Evolutionary conservation across 331 rosid genomes (phyloP), one percentile per base, ranked within the genome.

Genomic region (Quercus phellos): DNA sequence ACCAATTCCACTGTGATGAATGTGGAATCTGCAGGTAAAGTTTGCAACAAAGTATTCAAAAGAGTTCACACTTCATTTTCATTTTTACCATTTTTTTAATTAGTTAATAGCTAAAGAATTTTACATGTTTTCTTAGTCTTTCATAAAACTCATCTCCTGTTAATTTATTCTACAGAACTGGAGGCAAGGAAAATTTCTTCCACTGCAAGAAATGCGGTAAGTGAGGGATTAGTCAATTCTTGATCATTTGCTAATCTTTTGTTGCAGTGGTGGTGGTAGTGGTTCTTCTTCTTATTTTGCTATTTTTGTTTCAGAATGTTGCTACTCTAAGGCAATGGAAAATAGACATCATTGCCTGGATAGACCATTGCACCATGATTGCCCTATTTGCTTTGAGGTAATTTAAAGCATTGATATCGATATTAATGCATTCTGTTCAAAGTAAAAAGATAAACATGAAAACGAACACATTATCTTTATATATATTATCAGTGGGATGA

Each of bases 11-110:
- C 67, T 94, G 98, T 74, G 89, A 89, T 10, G 92, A 89, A 87
- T 94, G 97, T 78, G 98, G 97, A 55, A 94, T 94, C 76, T 94
- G 97, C 93, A 91, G 98, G 98, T 94, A 74, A 79, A 82, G 73
- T 3, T 11, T 11, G 53, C 17, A 46, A 46, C 53, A 46, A 11
- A 46, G 4, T 12, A 43, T 43, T 43, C 51, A 43, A 43, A 43
- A 43, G 14, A 46, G 53, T 35, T 50, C 27, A 12, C 8, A n/a
- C 1, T 0, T 42, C 35, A n/a, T 35, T 3, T 74, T 55, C 42
- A 55, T 17, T 34, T 34, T 68, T 54, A 55, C 53, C 14, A 42
- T 11, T 69, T 9, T 38, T 1, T 42, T 11, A n/a, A 21, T 38
- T 69, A 16, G 13, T 68, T 4, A 42, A 11, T 5, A 5, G 50